Conservation (phyloP, 768 basidiomycete species). For the Xerocomellus amylosporus region DNA sequence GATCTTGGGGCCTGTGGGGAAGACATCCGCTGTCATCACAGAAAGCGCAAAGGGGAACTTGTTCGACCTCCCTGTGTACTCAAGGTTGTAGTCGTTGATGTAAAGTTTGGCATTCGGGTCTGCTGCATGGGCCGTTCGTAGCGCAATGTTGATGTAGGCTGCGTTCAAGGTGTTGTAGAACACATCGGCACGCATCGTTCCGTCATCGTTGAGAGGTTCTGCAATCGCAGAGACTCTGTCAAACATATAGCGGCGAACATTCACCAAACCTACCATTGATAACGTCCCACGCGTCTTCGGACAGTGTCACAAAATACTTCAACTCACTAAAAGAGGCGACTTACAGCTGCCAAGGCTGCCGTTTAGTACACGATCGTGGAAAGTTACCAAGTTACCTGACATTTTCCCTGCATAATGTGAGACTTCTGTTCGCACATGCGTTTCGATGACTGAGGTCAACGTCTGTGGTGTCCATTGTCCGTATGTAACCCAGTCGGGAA, state of each 20-base stretch:
- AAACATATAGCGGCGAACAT: not conserved
- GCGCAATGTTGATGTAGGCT: constrained; percentile 50
- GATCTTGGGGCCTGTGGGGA: constrained; percentile 23
- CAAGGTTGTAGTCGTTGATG: constrained; percentile 32
- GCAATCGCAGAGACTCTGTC: not conserved
- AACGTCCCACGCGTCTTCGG: constrained; percentile 23
- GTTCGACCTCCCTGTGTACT: constrained; percentile 19
- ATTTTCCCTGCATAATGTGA: constrained; percentile 12
- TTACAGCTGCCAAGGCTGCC: constrained; percentile 6
- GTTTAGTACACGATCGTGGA: not conserved
- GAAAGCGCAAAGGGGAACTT: not conserved
- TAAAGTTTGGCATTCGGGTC: constrained; percentile 35
- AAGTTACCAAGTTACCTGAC: not conserved
- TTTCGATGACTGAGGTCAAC: constrained; percentile 17
- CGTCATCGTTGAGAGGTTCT: constrained; percentile 48
- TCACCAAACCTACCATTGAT: constrained; percentile 12
- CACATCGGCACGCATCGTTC: constrained; percentile 50
- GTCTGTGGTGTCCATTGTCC: constrained; percentile 12
- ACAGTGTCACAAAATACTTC: not conserved
- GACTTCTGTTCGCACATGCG: constrained; percentile 18
- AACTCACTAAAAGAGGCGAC: not conserved
- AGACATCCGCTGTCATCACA: not conserved
- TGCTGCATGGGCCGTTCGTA: constrained; percentile 33
- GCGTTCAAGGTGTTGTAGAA: constrained; percentile 53
- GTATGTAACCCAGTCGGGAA: constrained; percentile 17